These are phyloP conservation scores for Aureobasidium sp. DNA, from an alignment of 2,329 filamentous ascomycete genomes.

Conservation along the genomic window DNA sequence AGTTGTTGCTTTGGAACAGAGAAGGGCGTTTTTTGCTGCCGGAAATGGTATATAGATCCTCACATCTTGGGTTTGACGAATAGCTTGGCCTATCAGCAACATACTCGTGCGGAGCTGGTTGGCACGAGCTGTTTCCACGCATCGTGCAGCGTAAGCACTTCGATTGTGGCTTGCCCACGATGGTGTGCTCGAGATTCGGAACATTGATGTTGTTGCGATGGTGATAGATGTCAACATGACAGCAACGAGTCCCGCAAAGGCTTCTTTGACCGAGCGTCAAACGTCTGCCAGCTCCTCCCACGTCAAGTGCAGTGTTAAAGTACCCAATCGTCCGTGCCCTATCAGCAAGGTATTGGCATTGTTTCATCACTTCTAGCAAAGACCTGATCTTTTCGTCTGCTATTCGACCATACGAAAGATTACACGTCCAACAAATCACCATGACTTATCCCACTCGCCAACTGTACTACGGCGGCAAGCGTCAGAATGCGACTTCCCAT, in stretches of 20 bases:
- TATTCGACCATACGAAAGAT: background rate
- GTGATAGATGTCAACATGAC: background rate
- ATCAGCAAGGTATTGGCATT: background rate
- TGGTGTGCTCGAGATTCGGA: background rate
- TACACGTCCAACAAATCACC: background rate
- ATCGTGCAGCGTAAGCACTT: background rate
- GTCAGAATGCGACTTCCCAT: constrained; percentile 52
- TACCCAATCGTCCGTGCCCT: background rate
- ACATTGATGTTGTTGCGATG: background rate
- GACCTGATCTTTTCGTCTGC: background rate
- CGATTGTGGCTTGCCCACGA: background rate
- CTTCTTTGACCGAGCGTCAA: background rate
- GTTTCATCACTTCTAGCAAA: background rate
- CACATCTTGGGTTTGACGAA: background rate
- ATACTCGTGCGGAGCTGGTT: background rate
- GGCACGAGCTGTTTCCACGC: background rate
- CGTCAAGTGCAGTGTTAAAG: background rate
- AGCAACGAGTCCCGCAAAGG: background rate
- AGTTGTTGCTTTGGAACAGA: background rate
- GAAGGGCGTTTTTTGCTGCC: background rate
- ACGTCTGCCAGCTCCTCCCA: background rate
- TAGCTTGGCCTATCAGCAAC: background rate
- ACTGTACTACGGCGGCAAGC: constrained; percentile 67
- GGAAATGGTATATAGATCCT: background rate
- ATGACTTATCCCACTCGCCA: constrained; percentile 13